Evolutionary conservation across 306 rosid species (phyloP).

Genomic region (Dalbergia oliveri): DNA sequence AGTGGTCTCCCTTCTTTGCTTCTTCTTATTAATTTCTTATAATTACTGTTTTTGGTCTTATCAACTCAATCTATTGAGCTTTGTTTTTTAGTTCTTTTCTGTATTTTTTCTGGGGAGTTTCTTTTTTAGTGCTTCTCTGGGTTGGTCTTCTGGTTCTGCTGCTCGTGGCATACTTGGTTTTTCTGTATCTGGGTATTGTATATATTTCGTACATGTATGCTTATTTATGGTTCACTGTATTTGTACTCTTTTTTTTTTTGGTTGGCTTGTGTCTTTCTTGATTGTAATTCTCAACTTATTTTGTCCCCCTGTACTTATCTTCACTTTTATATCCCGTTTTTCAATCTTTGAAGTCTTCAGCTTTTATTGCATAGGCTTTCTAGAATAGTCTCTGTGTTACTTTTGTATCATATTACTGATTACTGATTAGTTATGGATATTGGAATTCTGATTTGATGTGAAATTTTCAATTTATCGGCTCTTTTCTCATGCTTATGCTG

Average conservation of each 20-base stretch:
- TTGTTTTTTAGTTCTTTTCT: slow-evolving; percentile 32
- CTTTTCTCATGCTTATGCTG: slow-evolving; percentile 41
- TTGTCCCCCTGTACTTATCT: slow-evolving; percentile 49
- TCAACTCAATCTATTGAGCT: slow-evolving; percentile 41
- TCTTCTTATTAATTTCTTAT: slow-evolving; percentile 37
- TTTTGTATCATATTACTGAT: neutral
- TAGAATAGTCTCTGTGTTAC: slow-evolving; percentile 1
- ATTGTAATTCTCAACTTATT: slow-evolving; percentile 46
- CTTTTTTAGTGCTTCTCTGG: neutral
- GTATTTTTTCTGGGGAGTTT: neutral
- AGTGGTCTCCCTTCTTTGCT: slow-evolving; percentile 35
- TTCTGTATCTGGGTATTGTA: slow-evolving; percentile 44
- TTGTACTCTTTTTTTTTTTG: slow-evolving; percentile 28
- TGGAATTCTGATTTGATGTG: slow-evolving; percentile 37
- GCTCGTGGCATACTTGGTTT: neutral
- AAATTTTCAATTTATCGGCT: slow-evolving; percentile 42
- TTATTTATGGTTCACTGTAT: slow-evolving; percentile 21
- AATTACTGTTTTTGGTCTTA: slow-evolving; percentile 34
- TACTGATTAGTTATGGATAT: slow-evolving; percentile 1
- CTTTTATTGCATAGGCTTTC: slow-evolving; percentile 34
- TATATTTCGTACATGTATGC: slow-evolving; percentile 1
- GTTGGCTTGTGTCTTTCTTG: slow-evolving; percentile 47
- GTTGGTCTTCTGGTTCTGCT: slow-evolving; percentile 28
- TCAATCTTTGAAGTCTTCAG: slow-evolving; percentile 17
- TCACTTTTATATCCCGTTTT: slow-evolving; percentile 39